These are phyloP conservation scores for Fusarium sp. DNA, from an alignment of 2,329 filamentous ascomycete genomes.

Conservation along the genomic window DNA sequence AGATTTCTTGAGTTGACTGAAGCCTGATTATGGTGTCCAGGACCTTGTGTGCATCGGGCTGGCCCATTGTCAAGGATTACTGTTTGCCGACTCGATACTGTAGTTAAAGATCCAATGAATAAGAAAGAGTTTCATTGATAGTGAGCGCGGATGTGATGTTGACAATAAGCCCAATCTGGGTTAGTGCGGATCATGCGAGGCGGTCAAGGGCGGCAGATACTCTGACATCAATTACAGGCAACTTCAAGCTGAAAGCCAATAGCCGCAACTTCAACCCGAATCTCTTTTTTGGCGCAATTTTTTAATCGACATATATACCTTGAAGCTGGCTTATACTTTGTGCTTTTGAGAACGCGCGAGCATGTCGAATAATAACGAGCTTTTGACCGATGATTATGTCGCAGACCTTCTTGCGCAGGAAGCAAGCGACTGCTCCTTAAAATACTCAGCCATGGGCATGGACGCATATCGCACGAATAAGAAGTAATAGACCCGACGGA, in stretches of 20 bases:
- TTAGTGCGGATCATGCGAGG: constrained; percentile 40
- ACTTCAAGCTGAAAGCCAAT: not conserved
- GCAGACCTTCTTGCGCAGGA: constrained; percentile 83
- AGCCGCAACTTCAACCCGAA: constrained; percentile 7
- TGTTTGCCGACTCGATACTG: not conserved
- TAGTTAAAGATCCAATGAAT: not conserved
- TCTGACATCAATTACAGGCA: constrained; percentile 26
- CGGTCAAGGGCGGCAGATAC: constrained; percentile 39
- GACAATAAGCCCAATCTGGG: constrained; percentile 52
- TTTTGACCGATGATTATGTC: constrained; percentile 80
- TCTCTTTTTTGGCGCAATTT: constrained; percentile 8
- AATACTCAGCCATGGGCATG: constrained; percentile 79
- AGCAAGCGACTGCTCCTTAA: constrained; percentile 77
- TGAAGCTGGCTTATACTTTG: not conserved
- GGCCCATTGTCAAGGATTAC: constrained; percentile 42
- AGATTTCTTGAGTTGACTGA: constrained; percentile 69
- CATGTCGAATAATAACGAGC: constrained; percentile 60
- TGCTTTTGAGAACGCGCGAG: not conserved
- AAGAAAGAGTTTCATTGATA: not conserved
- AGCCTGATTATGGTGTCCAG: constrained; percentile 64
- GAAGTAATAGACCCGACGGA: constrained; percentile 55
- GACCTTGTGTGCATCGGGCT: constrained; percentile 53
- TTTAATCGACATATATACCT: not conserved
- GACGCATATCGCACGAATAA: constrained; percentile 67
- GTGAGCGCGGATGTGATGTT: constrained; percentile 49